phyloP scores from a whole-genome alignment of 805 yeast species.

The Candida pseudoglaebosa region DNA sequence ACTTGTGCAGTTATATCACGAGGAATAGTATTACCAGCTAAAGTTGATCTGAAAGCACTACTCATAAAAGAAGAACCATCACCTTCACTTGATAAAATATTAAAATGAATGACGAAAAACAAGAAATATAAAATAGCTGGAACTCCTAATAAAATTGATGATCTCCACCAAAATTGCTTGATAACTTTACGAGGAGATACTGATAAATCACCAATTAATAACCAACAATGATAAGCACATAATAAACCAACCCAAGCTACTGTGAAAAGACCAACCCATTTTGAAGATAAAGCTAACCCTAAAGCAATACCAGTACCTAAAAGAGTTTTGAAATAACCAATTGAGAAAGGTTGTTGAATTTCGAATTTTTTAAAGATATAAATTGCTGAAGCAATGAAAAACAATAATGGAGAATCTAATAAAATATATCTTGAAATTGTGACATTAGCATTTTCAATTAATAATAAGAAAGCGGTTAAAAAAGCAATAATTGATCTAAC shows the following conservation, averaged over 20 bases:
- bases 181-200: slow-evolving; percentile 42
- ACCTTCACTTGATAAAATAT: slow-evolving; percentile 54
- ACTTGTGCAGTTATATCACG: slow-evolving; percentile 56
- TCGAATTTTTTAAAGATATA: slow-evolving; percentile 67
- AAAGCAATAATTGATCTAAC: slow-evolving; percentile 62
- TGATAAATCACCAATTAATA: slow-evolving; percentile 65
- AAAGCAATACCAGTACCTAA: slow-evolving; percentile 63
- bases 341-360: slow-evolving; percentile 56
- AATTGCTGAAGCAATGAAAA: slow-evolving; percentile 69
- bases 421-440: slow-evolving; percentile 74
- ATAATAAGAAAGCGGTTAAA: slow-evolving; percentile 50
- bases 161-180: slow-evolving; percentile 50
- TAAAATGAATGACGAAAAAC: slow-evolving; percentile 64
- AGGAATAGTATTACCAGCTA: slow-evolving; percentile 61
- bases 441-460: slow-evolving; percentile 63
- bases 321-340: slow-evolving; percentile 56
- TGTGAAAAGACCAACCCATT: slow-evolving; percentile 85
- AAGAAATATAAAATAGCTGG: slow-evolving; percentile 54
- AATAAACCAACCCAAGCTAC: slow-evolving; percentile 70
- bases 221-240: slow-evolving; percentile 64
- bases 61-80: slow-evolving; percentile 72
- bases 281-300: slow-evolving; percentile 70
- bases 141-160: slow-evolving; percentile 49
- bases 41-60: slow-evolving; percentile 64
- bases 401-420: slow-evolving; percentile 70